Conservation (phyloP, 208 protist genomes). For the Acanthamoeba culbertsoni region DNA sequence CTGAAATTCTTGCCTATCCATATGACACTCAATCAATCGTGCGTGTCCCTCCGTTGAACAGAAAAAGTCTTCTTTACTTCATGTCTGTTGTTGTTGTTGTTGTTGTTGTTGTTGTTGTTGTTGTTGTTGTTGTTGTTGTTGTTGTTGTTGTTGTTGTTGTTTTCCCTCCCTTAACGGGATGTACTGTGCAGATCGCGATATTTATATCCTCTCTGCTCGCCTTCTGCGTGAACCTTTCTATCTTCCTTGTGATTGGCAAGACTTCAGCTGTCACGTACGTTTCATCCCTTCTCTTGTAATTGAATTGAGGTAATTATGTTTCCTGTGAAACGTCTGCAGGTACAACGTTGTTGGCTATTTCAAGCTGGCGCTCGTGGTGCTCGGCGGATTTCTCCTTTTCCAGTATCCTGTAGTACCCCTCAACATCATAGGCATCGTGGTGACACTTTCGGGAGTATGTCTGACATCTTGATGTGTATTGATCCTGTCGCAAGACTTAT, state of each 20-base stretch:
- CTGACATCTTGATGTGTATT: background rate
- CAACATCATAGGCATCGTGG: slow-evolving; percentile 19
- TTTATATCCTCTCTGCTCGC: slow-evolving; percentile 79
- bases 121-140: background rate
- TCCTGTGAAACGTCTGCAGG: background rate
- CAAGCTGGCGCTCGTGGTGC: slow-evolving; percentile 84
- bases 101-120: background rate
- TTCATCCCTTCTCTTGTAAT: background rate
- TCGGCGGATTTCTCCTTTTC: slow-evolving; percentile 85
- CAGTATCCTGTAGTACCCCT: background rate
- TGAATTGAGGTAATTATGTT: background rate
- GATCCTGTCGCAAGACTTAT: background rate
- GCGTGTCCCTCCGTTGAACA: slow-evolving; percentile 56
- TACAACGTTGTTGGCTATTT: slow-evolving; percentile 87
- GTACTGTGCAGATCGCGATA: slow-evolving; percentile 3
- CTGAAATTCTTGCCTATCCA: slow-evolving; percentile 76
- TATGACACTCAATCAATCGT: slow-evolving; percentile 82
- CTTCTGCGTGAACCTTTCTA: slow-evolving; percentile 89
- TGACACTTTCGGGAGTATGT: background rate
- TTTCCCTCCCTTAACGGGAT: background rate
- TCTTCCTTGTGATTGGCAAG: slow-evolving; percentile 89
- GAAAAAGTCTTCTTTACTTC: too few relatives aligned
- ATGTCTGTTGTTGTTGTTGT: background rate
- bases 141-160: background rate
- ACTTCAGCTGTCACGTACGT: slow-evolving; percentile 88